Conservation (phyloP, 495 filamentous ascomycete genomes). For the Tetracladium setigerum region DNA sequence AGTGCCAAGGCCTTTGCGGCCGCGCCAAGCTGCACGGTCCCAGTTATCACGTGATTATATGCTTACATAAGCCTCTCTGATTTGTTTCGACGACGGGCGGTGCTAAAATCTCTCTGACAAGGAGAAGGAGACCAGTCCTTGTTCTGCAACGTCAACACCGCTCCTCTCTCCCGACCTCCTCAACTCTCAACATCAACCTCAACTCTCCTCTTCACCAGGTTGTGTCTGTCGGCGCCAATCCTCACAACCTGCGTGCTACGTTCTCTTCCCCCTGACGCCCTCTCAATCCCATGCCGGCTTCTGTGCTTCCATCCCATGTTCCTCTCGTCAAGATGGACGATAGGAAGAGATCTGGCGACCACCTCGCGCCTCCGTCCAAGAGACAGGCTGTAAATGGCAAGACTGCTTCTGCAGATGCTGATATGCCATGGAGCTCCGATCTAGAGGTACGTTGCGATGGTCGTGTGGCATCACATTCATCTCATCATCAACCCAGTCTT, state of each 20-base stretch:
- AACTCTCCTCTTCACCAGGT: conserved; percentile 9
- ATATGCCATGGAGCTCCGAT: conserved; percentile 79
- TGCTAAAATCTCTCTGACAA: no score
- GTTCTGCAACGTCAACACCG: neutral
- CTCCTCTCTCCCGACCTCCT: neutral
- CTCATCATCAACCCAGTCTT: conserved; percentile 1
- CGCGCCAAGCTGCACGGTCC: no score
- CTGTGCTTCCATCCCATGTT: conserved; percentile 45
- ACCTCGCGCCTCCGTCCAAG: conserved; percentile 76
- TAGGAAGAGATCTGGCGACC: conserved; percentile 85
- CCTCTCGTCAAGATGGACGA: conserved; percentile 87
- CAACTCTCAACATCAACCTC: neutral
- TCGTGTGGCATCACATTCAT: conserved; percentile 19
- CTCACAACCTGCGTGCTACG: neutral
- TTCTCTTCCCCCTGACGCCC: conserved; percentile 7
- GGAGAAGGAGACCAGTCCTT: no score
- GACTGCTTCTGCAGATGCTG: conserved; percentile 63
- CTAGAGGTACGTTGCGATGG: conserved; percentile 63
- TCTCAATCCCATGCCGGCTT: conserved; percentile 20
- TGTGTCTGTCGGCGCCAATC: neutral
- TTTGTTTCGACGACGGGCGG: no score
- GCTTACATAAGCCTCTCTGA: no score
- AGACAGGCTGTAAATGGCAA: conserved; percentile 77
- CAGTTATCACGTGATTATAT: no score
- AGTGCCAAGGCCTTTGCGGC: no score